A percentile compares a stretch with the other conserved stretches of the same genome.
phyloP scores from a whole-genome alignment of 495 filamentous ascomycete species.

The Mycothermus thermophilus region DNA sequence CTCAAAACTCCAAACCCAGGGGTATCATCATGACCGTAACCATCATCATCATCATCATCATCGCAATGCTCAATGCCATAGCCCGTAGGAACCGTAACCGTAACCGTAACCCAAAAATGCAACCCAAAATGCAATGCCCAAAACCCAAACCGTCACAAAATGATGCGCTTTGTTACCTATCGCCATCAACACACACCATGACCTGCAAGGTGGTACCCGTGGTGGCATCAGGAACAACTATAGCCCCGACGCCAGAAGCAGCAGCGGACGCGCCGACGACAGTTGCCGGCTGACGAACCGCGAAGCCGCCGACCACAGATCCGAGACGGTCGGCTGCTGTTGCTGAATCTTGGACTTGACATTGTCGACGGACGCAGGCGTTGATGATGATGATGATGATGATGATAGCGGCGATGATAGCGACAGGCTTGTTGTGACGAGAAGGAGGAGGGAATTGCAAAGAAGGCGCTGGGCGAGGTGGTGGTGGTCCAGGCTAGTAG shows the following conservation, averaged over 20 bases:
- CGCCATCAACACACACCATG: too few relatives aligned
- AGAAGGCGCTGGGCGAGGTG: too few relatives aligned
- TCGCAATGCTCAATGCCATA: too few relatives aligned
- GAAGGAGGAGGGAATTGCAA: too few relatives aligned
- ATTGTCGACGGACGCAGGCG: slow-evolving; percentile 15
- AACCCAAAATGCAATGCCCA: slow-evolving; percentile 12
- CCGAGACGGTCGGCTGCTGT: neutral
- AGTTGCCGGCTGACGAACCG: slow-evolving; percentile 4
- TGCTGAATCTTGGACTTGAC: slow-evolving; percentile 17
- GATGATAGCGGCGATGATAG: slow-evolving; percentile 5
- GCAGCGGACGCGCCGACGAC: neutral
- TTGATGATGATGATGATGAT: slow-evolving; percentile 8
- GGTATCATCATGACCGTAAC: slow-evolving; percentile 22
- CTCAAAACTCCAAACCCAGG: slow-evolving; percentile 9
- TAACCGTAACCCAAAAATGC: too few relatives aligned
- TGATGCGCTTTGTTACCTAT: too few relatives aligned
- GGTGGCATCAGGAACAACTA: too few relatives aligned
- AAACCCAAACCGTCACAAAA: slow-evolving; percentile 5
- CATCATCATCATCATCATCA: too few relatives aligned
- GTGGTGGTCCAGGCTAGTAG: too few relatives aligned
- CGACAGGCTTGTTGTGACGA: slow-evolving; percentile 11
- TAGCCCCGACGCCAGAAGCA: slow-evolving; percentile 1
- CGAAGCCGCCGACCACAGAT: slow-evolving; percentile 2
- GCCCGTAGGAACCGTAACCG: too few relatives aligned
- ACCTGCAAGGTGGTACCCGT: too few relatives aligned